phyloP scores from a whole-genome alignment of 768 basidiomycete species.

The Cytidiella melzeri region DNA sequence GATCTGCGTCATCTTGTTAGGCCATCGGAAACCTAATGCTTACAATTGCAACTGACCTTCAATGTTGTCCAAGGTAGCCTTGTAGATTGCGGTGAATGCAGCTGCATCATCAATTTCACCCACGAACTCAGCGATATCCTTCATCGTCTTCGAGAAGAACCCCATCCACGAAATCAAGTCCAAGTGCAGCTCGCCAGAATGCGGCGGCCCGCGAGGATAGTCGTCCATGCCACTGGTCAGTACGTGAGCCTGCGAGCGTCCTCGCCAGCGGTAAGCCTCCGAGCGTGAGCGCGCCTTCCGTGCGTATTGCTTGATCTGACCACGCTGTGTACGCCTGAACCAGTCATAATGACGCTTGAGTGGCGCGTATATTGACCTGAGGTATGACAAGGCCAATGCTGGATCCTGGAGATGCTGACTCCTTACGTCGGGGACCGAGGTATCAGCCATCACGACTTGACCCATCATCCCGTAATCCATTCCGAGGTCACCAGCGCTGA shows the following conservation, averaged over 20 bases:
- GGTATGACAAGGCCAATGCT: slow-evolving; percentile 56
- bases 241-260: slow-evolving; percentile 79
- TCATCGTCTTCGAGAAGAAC: slow-evolving; percentile 93
- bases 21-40: neutral
- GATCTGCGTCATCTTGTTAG: slow-evolving; percentile 40
- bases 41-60: slow-evolving; percentile 50
- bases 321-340: slow-evolving; percentile 92
- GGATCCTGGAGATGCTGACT: slow-evolving; percentile 51
- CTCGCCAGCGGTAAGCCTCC: slow-evolving; percentile 94
- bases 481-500: slow-evolving; percentile 58
- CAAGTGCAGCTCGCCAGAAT: slow-evolving; percentile 87
- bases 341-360: slow-evolving; percentile 91
- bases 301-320: slow-evolving; percentile 88
- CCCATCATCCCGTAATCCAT: slow-evolving; percentile 41
- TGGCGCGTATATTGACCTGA: slow-evolving; percentile 76
- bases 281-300: slow-evolving; percentile 78
- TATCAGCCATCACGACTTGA: slow-evolving; percentile 44
- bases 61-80: slow-evolving; percentile 77
- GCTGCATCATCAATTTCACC: slow-evolving; percentile 78
- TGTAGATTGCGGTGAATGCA: slow-evolving; percentile 74
- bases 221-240: slow-evolving; percentile 96
- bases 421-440: slow-evolving; percentile 22
- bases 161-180: slow-evolving; percentile 96
- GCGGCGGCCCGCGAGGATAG: slow-evolving; percentile 86
- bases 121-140: slow-evolving; percentile 78